Evolutionary conservation across 176 grass and related monocot genomes (phyloP), one percentile per base, ranked within the genome.

Genomic region (Oryza longistaminata): DNA sequence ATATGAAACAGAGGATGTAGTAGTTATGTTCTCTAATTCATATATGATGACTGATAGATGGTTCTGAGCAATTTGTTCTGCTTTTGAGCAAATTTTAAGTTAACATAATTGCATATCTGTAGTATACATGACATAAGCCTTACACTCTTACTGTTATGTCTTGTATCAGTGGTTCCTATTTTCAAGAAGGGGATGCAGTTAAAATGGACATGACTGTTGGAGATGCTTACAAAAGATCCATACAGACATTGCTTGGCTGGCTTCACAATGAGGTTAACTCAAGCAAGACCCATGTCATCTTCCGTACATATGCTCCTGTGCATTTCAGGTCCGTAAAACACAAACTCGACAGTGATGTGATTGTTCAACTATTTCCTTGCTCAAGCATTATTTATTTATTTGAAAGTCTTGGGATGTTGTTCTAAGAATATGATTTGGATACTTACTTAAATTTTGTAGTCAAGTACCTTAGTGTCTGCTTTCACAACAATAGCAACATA

Each of bases 291-390:
- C 93, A 91, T 39, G 86, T 91, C 83, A 89, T 95, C 53, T 95
- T 92, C 70, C 90, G 93, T 37, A 95, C 90, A 39, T 92, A 95
- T 80, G 83, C 93, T 86, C 93, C 93, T 27, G 88, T 92, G 71
- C 93, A 95, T 88, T 95, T 95, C 93, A 92, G 93, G 93, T 95
- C 46, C 61, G 90, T 75, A 10, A 35, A 48, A 37, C 37, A 37
- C 11, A 15, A 14, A 26, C 43, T 53, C 35, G 58, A 8, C 4
- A 24, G 24, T 68, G 13, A 62, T 24, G 35, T 68, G 26, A 61
- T 22, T 55, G 6, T 21, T 27, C 6, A 8, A 15, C 25, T 69
- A 31, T 34, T 79, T 39, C 35, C 35, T 31, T 80, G 19, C 39
- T 73, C 0, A 5, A 80, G 8, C 24, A 58, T 75, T 68, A 68